Conservation (phyloP, 2,329 filamentous ascomycete species). For the Fusarium sp. region DNA sequence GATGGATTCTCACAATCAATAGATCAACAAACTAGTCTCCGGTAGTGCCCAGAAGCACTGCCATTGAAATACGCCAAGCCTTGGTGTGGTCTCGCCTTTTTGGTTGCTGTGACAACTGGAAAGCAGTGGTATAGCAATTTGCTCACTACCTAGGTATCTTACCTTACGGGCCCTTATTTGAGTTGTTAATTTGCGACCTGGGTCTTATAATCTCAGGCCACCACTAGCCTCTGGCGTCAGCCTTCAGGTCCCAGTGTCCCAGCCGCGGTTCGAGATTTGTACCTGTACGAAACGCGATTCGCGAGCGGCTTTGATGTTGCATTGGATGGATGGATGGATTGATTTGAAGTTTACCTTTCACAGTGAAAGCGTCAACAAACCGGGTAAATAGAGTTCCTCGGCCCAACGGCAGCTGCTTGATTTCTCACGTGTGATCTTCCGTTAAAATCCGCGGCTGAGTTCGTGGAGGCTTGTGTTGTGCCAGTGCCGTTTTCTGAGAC, state of each 20-base stretch:
- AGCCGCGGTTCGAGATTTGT: constrained; percentile 14
- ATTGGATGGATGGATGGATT: neutral
- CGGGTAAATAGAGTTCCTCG: constrained; percentile 11
- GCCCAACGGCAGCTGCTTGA: constrained; percentile 11
- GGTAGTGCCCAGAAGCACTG: neutral
- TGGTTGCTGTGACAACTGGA: constrained; percentile 42
- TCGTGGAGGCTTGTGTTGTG: constrained; percentile 2
- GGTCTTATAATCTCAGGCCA: constrained; percentile 19
- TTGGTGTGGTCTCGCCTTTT: constrained; percentile 20
- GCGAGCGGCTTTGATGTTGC: neutral
- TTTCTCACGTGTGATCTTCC: constrained; percentile 1
- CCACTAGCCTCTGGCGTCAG: constrained; percentile 16
- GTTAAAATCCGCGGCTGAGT: neutral
- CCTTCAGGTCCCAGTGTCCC: neutral
- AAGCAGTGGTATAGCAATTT: neutral
- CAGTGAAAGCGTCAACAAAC: neutral
- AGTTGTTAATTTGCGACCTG: constrained; percentile 19
- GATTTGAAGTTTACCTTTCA: neutral
- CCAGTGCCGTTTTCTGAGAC: constrained; percentile 18
- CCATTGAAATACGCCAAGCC: constrained; percentile 24
- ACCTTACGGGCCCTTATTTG: constrained; percentile 13
- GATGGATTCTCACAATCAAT: constrained; percentile 13
- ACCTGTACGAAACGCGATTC: constrained; percentile 3
- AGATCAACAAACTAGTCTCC: neutral
- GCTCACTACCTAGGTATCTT: too few relatives aligned